Evolutionary conservation across 2,329 filamentous ascomycete species (phyloP), one percentile per base, ranked within the genome.

Genomic region (Magnaporthiopsis incrustans): DNA sequence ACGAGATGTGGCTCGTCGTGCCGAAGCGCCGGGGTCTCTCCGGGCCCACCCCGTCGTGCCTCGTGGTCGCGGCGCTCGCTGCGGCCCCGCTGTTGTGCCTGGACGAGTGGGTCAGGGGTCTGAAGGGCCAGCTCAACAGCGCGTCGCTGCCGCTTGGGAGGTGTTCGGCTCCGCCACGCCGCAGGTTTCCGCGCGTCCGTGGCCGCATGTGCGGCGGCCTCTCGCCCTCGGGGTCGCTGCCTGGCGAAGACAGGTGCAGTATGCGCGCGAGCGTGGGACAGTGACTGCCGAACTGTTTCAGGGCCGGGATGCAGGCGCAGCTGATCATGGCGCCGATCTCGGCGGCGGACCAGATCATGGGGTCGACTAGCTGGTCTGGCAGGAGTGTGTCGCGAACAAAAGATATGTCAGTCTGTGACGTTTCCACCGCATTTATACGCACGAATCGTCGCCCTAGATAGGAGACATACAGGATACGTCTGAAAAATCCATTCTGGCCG

Each of bases 271-370:
- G 65, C 63, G 63, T 44, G 25, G 65, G 66, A 25, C 65, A 27
- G 14, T 61, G 53, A 27, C 63, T 53, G 53, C 65, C 22, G 27
- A 59, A 57, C 50, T 64, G 66, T 25, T 66, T 66, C 14, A 68
- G 62, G 4, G 66, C 63, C 5, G 66, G 67, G 57, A 67, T 66
- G 63, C 66, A 68, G 22, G 67, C 66, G 58, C 65, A 66, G 12
- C 67, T 63, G 15, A 68, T 64, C 8, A 68, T 60, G 27, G 67
- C 63, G 44, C 59, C 63, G 25, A 69, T 35, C 60, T 69, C 67
- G 60, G 64, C 67, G n/a, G 59, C 30, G 60, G 67, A 68, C 67
- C 67, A 68, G 44, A 68, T 64, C 26, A 66, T 57, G 22, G 65
- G 65, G 10, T 60, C 50, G 38, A 59, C 65, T 25, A 53, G 44